phyloP scores from a whole-genome alignment of 2,329 filamentous ascomycete genomes.

The Diaporthe humulicola region DNA sequence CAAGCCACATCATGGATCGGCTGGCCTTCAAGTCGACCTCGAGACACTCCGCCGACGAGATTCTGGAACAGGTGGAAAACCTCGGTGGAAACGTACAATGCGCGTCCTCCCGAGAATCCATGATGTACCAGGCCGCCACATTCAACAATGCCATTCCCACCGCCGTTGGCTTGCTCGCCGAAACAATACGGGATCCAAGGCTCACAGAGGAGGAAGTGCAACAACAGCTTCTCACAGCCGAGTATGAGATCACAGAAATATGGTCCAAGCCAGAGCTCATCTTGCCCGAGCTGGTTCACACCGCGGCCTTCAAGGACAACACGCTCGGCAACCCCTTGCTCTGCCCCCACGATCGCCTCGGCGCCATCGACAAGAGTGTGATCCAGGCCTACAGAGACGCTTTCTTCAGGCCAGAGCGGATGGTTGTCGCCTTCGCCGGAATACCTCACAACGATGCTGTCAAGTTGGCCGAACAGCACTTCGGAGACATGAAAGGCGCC shows the following conservation, averaged over 20 bases:
- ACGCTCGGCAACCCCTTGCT: conserved; percentile 94
- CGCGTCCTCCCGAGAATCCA: conserved; percentile 91
- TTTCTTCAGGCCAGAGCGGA: conserved; percentile 91
- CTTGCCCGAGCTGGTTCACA: conserved; percentile 93
- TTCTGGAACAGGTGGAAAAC: conserved; percentile 88
- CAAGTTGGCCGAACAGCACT: conserved; percentile 83
- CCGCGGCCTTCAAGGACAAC: conserved; percentile 95
- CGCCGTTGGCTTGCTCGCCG: conserved; percentile 86
- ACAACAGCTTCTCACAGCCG: conserved; percentile 89
- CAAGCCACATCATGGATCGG: conserved; percentile 96
- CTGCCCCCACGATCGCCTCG: conserved; percentile 87
- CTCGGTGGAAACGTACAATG: conserved; percentile 97
- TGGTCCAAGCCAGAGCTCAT: conserved; percentile 98
- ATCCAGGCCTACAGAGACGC: conserved; percentile 83
- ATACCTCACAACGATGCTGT: conserved; percentile 87
- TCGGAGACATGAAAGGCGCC: conserved; percentile 85
- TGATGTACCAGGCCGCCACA: conserved; percentile 99
- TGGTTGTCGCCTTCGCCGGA: conserved; percentile 95
- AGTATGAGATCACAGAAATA: conserved; percentile 97
- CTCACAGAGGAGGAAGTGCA: conserved; percentile 90
- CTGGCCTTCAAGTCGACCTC: conserved; percentile 93
- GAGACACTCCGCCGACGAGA: conserved; percentile 79
- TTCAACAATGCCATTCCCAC: conserved; percentile 93
- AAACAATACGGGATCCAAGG: conserved; percentile 89
- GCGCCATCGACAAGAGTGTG: conserved; percentile 78